phyloP scores from a whole-genome alignment of 2,329 filamentous ascomycete genomes.

The Zymoseptoria pseudotritici region DNA sequence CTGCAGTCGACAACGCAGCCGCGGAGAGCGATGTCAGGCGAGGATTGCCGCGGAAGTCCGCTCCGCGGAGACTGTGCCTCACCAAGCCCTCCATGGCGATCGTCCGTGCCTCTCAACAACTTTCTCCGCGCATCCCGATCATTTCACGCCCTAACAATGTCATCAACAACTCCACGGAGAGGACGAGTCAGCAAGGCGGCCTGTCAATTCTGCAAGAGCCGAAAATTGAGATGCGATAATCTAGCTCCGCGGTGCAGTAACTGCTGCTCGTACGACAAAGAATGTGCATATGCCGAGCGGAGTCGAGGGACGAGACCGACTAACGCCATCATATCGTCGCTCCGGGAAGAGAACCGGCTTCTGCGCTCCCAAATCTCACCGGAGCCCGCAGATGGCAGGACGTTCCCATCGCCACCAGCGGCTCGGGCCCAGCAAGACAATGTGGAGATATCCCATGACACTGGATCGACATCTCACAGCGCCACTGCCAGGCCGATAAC shows the following conservation, averaged over 20 bases:
- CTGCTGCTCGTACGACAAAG: constrained; percentile 40
- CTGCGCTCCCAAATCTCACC: constrained; percentile 5
- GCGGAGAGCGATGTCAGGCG: background rate
- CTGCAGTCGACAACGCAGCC: too few species aligned
- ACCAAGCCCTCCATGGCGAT: background rate
- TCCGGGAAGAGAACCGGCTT: constrained; percentile 16
- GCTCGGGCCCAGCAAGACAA: background rate
- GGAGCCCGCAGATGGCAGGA: background rate
- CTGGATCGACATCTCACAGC: background rate
- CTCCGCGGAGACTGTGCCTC: background rate
- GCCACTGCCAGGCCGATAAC: background rate
- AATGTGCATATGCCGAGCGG: constrained; percentile 37
- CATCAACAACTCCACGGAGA: constrained; percentile 1
- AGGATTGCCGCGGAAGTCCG: background rate
- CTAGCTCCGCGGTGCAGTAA: constrained; percentile 41
- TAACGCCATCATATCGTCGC: constrained; percentile 13
- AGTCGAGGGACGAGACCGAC: constrained; percentile 24
- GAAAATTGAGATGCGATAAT: constrained; percentile 40
- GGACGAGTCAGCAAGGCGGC: constrained; percentile 1
- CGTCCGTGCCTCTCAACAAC: background rate
- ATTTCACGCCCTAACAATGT: background rate
- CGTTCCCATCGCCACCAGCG: background rate
- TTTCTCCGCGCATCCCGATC: background rate
- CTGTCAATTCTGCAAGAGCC: constrained; percentile 4
- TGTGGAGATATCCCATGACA: background rate